Evolutionary conservation across 1,284 basidiomycete species (phyloP).

Genomic region (Fomitopsis betulina): DNA sequence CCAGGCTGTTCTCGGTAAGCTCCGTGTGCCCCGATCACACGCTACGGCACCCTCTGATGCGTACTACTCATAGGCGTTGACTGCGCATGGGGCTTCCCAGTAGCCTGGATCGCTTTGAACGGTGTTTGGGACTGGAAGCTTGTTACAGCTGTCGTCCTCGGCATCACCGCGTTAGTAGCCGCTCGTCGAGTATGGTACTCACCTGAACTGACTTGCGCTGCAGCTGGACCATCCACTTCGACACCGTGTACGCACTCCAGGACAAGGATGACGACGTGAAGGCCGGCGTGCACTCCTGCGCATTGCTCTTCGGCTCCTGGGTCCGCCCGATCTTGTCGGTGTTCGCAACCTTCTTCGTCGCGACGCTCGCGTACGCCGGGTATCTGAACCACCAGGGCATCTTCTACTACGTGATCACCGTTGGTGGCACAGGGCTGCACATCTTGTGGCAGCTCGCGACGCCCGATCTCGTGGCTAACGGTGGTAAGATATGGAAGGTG

Average conservation of each 20-base stretch:
- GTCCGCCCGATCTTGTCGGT: constrained; percentile 38
- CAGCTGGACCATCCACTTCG: constrained; percentile 46
- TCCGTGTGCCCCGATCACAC: neutral
- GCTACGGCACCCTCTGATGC: neutral
- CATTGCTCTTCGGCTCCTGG: constrained; percentile 43
- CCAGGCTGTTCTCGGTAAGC: constrained; percentile 47
- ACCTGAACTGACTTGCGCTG: neutral
- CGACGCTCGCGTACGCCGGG: constrained; percentile 32
- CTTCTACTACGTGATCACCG: constrained; percentile 38
- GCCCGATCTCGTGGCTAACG: neutral
- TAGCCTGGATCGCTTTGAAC: constrained; percentile 4
- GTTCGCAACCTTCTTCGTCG: constrained; percentile 40
- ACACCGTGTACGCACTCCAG: constrained; percentile 59
- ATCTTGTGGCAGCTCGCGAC: constrained; percentile 40
- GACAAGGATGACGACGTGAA: constrained; percentile 49
- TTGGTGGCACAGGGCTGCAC: constrained; percentile 37
- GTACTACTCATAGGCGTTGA: neutral
- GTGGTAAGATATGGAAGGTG: constrained; percentile 6
- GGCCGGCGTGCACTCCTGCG: constrained; percentile 55
- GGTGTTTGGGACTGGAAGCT: constrained; percentile 6
- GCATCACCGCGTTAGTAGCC: neutral
- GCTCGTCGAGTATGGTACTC: neutral
- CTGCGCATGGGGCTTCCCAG: constrained; percentile 10
- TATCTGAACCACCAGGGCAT: constrained; percentile 30
- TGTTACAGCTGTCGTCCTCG: constrained; percentile 7